These are phyloP conservation scores for Knoxia roxburghii DNA, from an alignment of 257 asterid species.

Conservation along the genomic window DNA sequence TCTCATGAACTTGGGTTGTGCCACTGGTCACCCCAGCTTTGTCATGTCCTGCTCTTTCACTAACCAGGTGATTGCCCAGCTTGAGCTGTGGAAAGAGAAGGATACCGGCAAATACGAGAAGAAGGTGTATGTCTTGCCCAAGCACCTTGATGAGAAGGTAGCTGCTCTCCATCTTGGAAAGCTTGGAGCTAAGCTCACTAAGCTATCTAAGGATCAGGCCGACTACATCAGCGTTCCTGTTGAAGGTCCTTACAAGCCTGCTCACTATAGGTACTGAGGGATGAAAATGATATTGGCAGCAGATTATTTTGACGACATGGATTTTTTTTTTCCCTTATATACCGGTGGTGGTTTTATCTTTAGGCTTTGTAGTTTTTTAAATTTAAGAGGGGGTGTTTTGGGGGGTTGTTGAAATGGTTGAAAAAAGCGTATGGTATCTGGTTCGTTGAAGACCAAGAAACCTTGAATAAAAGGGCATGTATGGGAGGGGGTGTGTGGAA, in stretches of 20 bases:
- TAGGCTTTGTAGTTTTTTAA: too few relatives aligned
- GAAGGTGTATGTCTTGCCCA: slow-evolving; percentile 54
- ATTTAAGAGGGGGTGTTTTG: too few relatives aligned
- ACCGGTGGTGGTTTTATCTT: too few relatives aligned
- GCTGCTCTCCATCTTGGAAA: slow-evolving; percentile 60
- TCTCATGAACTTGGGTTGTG: slow-evolving; percentile 66
- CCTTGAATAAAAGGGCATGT: too few relatives aligned
- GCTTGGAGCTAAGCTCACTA: slow-evolving; percentile 56
- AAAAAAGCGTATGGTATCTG: too few relatives aligned
- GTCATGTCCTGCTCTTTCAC: slow-evolving; percentile 63
- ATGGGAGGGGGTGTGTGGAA: too few relatives aligned
- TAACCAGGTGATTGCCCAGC: slow-evolving; percentile 62
- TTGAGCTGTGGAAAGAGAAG: slow-evolving; percentile 59
- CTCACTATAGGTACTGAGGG: slow-evolving; percentile 49
- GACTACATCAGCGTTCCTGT: slow-evolving; percentile 46
- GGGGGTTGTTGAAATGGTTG: too few relatives aligned
- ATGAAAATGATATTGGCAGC: not conserved
- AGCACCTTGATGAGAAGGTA: slow-evolving; percentile 58
- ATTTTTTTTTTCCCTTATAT: slow-evolving; percentile 1
- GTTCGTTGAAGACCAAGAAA: too few relatives aligned
- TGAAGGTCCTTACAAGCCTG: slow-evolving; percentile 66
- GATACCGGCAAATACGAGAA: slow-evolving; percentile 44
- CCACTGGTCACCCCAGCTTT: slow-evolving; percentile 63
- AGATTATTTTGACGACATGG: slow-evolving; percentile 1
- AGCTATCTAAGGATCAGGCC: slow-evolving; percentile 45